Conservation (phyloP, 208 protist species). For the Porcisia hertigi region DNA sequence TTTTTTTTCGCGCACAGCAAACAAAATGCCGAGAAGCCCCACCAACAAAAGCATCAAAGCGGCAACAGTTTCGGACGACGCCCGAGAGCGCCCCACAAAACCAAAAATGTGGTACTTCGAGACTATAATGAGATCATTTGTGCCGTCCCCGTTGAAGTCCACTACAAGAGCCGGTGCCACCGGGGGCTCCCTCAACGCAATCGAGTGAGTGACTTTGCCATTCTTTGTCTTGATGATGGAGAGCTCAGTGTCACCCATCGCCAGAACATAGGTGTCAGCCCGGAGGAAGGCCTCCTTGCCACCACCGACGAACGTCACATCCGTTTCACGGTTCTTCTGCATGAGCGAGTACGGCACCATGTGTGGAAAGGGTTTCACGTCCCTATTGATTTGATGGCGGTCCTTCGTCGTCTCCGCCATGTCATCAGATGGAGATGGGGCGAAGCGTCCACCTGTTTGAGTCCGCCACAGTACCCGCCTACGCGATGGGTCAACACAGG, state of each 20-base stretch:
- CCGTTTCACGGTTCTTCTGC: constrained; percentile 46
- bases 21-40: constrained; percentile 67
- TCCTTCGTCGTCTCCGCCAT: constrained; percentile 33
- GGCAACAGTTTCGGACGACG: constrained; percentile 69
- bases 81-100: constrained; percentile 59
- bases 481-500: constrained; percentile 75
- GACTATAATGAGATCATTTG: constrained; percentile 86
- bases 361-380: constrained; percentile 58
- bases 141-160: constrained; percentile 90
- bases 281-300: constrained; percentile 47
- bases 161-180: constrained; percentile 76
- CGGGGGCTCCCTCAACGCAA: constrained; percentile 51
- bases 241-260: constrained; percentile 71
- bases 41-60: constrained; percentile 78
- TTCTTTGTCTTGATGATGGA: constrained; percentile 60
- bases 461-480: constrained; percentile 81
- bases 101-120: constrained; percentile 68
- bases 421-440: constrained; percentile 21
- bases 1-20: constrained; percentile 41
- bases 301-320: constrained; percentile 46
- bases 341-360: constrained; percentile 71
- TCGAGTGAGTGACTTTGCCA: constrained; percentile 63
- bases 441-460: constrained; percentile 67
- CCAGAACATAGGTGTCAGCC: constrained; percentile 81
- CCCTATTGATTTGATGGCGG: constrained; percentile 24